phyloP scores from a whole-genome alignment of 441 rosid genomes.

The Lepidium campestre region DNA sequence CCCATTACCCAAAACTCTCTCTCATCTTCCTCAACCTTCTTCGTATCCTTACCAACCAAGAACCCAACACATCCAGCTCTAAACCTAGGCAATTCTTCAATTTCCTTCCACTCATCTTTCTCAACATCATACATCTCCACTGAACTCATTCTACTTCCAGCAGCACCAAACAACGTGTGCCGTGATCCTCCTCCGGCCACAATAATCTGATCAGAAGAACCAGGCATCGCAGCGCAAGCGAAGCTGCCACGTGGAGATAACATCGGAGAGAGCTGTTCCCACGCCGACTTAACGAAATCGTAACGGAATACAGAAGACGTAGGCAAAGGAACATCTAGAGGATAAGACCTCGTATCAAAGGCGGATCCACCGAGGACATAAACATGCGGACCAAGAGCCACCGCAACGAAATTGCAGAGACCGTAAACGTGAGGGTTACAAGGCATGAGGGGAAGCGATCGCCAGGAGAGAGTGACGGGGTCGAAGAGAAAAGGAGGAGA shows the following conservation, averaged over 20 bases:
- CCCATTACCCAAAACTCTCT: constrained; percentile 94
- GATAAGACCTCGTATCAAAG: constrained; percentile 78
- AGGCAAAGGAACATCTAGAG: constrained; percentile 72
- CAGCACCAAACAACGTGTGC: constrained; percentile 70
- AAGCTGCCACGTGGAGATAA: constrained; percentile 84
- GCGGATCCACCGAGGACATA: constrained; percentile 85
- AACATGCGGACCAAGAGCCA: constrained; percentile 52
- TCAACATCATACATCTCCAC: constrained; percentile 71
- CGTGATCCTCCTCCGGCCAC: constrained; percentile 92
- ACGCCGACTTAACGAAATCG: constrained; percentile 39
- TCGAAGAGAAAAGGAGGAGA: constrained; percentile 77
- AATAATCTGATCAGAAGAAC: constrained; percentile 42
- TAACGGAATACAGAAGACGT: constrained; percentile 62
- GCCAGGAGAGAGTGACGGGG: constrained; percentile 59
- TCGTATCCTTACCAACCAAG: constrained; percentile 23
- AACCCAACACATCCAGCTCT: constrained; percentile 90
- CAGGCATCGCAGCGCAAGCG: constrained; percentile 58
- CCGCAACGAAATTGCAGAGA: constrained; percentile 74
- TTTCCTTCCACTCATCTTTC: constrained; percentile 62
- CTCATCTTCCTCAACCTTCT: constrained; percentile 25
- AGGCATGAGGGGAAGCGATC: constrained; percentile 68
- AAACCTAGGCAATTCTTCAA: constrained; percentile 64
- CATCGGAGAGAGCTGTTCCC: constrained; percentile 80
- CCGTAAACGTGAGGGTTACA: constrained; percentile 78
- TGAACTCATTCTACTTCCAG: constrained; percentile 74